Conservation (phyloP, 306 rosid species). For the Fagus sylvatica region DNA sequence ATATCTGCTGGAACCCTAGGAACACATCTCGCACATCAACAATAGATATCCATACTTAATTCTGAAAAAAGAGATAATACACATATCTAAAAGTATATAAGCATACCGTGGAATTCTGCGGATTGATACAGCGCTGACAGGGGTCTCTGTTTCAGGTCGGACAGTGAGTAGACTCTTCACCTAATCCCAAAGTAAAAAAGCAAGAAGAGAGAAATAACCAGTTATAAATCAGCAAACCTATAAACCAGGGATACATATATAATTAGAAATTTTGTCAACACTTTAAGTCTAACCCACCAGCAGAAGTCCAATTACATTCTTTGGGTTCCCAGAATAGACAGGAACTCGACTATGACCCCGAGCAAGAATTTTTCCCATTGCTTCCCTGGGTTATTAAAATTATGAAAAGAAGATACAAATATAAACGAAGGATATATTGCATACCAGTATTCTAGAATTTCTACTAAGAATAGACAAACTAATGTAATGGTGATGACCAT, state of each 20-base stretch:
- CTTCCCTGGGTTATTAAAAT: conserved; percentile 66
- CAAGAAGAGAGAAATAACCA: not conserved
- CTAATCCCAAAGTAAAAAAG: conserved; percentile 41
- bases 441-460: not conserved
- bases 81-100: conserved; percentile 22
- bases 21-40: conserved; percentile 29
- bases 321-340: conserved; percentile 88
- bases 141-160: conserved; percentile 97
- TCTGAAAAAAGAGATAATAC: conserved; percentile 5
- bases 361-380: conserved; percentile 96
- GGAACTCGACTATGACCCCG: conserved; percentile 99
- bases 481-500: not conserved
- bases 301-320: conserved; percentile 87
- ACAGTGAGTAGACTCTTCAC: conserved; percentile 95
- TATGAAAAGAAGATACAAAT: not conserved
- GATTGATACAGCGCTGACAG: conserved; percentile 90
- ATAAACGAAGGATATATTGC: not conserved
- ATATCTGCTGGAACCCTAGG: conserved; percentile 94
- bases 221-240: not conserved
- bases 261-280: conserved; percentile 6
- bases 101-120: conserved; percentile 90
- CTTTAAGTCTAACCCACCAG: conserved; percentile 50
- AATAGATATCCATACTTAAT: conserved; percentile 15
- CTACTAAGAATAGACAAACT: conserved; percentile 2
- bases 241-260: not conserved